phyloP scores from a whole-genome alignment of 345 rosid genomes.

The Eucalyptus marginata region DNA sequence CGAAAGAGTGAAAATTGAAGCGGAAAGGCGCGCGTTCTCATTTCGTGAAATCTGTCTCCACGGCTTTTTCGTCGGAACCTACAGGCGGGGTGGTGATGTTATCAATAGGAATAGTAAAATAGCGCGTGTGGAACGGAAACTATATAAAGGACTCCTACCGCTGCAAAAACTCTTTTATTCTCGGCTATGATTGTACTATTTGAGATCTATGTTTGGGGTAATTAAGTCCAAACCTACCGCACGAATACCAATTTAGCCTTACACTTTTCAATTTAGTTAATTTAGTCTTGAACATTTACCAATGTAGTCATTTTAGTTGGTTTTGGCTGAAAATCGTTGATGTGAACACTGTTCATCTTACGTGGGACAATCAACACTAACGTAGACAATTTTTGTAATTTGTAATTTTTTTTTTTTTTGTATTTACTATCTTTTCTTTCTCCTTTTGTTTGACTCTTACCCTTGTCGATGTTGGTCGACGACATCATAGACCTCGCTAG shows the following conservation, averaged over 20 bases:
- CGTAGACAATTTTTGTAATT: no score
- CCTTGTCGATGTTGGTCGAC: fast-evolving
- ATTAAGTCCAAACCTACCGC: not conserved
- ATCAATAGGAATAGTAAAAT: not conserved
- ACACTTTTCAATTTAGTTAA: no score
- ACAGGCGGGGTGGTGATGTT: not conserved
- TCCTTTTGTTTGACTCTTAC: no score
- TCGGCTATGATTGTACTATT: not conserved
- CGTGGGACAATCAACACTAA: fast-evolving
- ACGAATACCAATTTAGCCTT: not conserved
- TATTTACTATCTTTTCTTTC: no score
- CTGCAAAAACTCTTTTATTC: not conserved
- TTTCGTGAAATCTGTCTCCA: not conserved
- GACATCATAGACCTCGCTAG: fast-evolving
- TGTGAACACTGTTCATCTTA: fast-evolving
- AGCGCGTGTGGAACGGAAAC: not conserved
- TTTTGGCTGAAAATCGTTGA: no score
- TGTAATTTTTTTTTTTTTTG: no score
- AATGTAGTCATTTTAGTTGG: fast-evolving
- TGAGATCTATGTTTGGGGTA: not conserved
- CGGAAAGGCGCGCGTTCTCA: not conserved
- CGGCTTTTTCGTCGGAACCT: not conserved
- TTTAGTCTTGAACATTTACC: no score
- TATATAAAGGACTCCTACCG: not conserved
- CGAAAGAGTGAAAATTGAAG: not conserved